Evolutionary conservation across 345 rosid genomes (phyloP).

Genomic region (Brassica rapa): DNA sequence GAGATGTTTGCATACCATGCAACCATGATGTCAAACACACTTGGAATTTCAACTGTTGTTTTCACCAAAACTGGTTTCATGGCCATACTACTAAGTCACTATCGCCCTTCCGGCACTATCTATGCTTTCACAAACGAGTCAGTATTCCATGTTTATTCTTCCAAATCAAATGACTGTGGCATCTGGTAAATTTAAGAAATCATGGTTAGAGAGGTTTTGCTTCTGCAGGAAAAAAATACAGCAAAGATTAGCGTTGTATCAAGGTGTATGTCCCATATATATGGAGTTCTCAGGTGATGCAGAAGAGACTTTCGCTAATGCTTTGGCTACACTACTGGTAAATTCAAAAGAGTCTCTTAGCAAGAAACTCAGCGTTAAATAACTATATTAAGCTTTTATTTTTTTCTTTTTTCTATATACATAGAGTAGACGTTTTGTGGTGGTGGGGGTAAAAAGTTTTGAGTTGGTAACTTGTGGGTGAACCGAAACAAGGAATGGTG

Average conservation of each 20-base stretch:
- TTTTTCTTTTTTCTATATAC: too few relatives aligned
- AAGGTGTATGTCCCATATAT: slow-evolving; percentile 92
- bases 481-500: slow-evolving; percentile 93
- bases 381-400: not conserved
- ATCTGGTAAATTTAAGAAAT: slow-evolving; percentile 16
- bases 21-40: slow-evolving; percentile 99
- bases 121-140: slow-evolving; percentile 68
- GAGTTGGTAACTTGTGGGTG: slow-evolving; percentile 18
- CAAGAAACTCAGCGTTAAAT: not conserved
- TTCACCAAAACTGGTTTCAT: slow-evolving; percentile 97
- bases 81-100: slow-evolving; percentile 92
- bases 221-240: slow-evolving; percentile 75
- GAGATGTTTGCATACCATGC: slow-evolving; percentile 99
- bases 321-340: slow-evolving; percentile 76
- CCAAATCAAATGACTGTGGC: not conserved
- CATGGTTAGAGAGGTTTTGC: slow-evolving; percentile 31
- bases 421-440: not conserved
- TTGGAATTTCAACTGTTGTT: slow-evolving; percentile 92
- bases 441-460: slow-evolving; percentile 6
- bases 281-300: slow-evolving; percentile 95
- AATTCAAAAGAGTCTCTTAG: not conserved
- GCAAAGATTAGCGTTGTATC: slow-evolving; percentile 88
- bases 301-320: slow-evolving; percentile 79
- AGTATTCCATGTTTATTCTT: slow-evolving; percentile 37
- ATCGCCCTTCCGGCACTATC: slow-evolving; percentile 95